These are phyloP conservation scores for Hemisphaericaspora xylofermentans DNA, from an alignment of 1,139 yeast species.

Conservation along the genomic window DNA sequence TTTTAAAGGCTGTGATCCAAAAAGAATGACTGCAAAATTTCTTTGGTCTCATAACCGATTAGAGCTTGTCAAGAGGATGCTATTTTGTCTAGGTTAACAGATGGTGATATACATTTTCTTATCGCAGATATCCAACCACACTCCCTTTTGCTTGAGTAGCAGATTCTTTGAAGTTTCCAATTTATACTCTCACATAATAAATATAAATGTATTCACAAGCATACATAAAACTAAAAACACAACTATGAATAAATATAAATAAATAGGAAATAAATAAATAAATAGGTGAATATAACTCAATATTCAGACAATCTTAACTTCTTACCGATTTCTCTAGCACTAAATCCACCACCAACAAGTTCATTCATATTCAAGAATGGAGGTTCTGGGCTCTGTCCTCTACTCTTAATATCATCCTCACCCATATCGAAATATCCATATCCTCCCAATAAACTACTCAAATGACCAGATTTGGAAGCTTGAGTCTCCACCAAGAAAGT, in stretches of 20 bases:
- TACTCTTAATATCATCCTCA: conserved; percentile 64
- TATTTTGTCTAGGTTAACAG: too few relatives aligned
- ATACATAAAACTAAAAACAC: not conserved
- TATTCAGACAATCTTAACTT: conserved; percentile 74
- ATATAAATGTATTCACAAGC: not conserved
- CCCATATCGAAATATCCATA: conserved; percentile 78
- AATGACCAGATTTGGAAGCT: conserved; percentile 17
- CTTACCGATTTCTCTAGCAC: conserved; percentile 65
- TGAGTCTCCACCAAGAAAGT: conserved; percentile 10
- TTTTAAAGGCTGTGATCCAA: too few relatives aligned
- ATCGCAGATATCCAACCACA: too few relatives aligned
- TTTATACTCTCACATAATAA: not conserved
- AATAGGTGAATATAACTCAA: conserved; percentile 21
- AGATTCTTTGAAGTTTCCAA: too few relatives aligned
- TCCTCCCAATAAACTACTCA: conserved; percentile 67
- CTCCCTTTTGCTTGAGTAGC: too few relatives aligned
- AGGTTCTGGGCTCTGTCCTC: conserved; percentile 71
- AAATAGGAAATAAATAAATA: conserved; percentile 8
- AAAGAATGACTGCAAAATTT: too few relatives aligned
- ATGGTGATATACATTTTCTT: too few relatives aligned
- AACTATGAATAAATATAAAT: conserved; percentile 8
- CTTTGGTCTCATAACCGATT: too few relatives aligned
- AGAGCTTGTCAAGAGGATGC: too few relatives aligned
- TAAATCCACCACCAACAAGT: conserved; percentile 36
- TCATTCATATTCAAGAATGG: conserved; percentile 47